Evolutionary conservation across 257 asterid species (phyloP).

Genomic region (Rhazya stricta): DNA sequence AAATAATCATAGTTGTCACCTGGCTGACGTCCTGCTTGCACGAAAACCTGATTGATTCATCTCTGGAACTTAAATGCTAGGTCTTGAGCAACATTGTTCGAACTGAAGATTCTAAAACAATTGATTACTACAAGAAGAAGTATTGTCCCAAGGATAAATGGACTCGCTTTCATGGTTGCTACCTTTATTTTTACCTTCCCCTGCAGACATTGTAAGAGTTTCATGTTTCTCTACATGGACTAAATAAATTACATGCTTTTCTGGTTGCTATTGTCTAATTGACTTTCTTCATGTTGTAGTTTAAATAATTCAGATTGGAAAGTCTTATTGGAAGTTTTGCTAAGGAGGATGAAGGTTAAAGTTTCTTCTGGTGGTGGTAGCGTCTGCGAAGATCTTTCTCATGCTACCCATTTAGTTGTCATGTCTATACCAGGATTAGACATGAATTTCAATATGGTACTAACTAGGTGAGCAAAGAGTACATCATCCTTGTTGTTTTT

Average conservation of each 20-base stretch:
- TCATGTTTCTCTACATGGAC: slow-evolving; percentile 10
- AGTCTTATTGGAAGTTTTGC: slow-evolving; percentile 50
- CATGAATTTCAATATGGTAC: slow-evolving; percentile 43
- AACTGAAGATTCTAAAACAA: slow-evolving; percentile 39
- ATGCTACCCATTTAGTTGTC: slow-evolving; percentile 74
- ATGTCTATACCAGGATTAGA: slow-evolving; percentile 37
- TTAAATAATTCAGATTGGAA: slow-evolving; percentile 49
- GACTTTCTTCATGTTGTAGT: slow-evolving; percentile 17
- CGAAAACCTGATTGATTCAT: background rate
- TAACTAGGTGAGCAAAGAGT: slow-evolving; percentile 45
- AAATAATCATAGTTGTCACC: background rate
- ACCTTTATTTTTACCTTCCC: slow-evolving; percentile 62
- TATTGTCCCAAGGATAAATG: slow-evolving; percentile 72
- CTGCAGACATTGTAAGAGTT: slow-evolving; percentile 44
- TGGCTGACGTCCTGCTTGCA: background rate
- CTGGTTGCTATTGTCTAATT: slow-evolving; percentile 16
- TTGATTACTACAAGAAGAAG: slow-evolving; percentile 64
- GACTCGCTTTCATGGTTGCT: slow-evolving; percentile 75
- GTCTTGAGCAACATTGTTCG: slow-evolving; percentile 44
- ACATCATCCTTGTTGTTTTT: background rate
- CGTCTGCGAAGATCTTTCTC: slow-evolving; percentile 45
- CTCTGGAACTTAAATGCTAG: slow-evolving; percentile 21
- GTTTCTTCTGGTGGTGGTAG: slow-evolving; percentile 71
- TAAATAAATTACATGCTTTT: slow-evolving; percentile 17
- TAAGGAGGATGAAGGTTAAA: slow-evolving; percentile 77